Evolutionary conservation across 306 rosid genomes (phyloP).

Genomic region (Leucaena leucocephala): DNA sequence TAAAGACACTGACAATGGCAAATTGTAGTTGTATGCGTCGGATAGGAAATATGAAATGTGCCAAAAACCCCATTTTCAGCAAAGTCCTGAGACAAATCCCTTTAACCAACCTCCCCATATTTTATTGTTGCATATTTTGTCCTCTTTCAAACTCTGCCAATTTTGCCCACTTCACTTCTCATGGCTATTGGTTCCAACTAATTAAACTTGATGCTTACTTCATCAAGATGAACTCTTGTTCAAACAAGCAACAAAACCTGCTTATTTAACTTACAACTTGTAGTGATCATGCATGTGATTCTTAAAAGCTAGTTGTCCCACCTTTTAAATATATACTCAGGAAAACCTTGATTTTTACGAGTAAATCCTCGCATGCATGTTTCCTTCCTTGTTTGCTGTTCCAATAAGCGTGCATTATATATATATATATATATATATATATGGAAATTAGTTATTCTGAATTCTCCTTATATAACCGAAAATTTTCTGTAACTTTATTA

Average conservation of each 20-base stretch:
- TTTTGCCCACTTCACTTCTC: not conserved
- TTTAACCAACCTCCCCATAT: not conserved
- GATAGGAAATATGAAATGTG: not conserved
- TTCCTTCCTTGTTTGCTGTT: not conserved
- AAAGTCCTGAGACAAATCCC: not conserved
- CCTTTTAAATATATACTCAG: not conserved
- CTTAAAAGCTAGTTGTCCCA: not conserved
- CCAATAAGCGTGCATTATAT: not conserved
- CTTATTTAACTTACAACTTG: not conserved
- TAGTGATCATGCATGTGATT: not conserved
- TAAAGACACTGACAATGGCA: not conserved
- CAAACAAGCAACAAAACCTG: not conserved
- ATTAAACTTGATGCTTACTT: not conserved
- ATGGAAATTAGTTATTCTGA: not conserved
- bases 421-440: not conserved
- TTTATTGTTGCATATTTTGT: not conserved
- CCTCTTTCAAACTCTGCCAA: not conserved
- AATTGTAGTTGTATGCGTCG: not conserved
- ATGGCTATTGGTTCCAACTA: not conserved
- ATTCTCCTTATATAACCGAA: not conserved
- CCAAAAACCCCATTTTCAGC: not conserved
- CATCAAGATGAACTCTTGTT: not conserved
- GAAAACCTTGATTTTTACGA: not conserved
- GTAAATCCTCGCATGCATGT: not conserved
- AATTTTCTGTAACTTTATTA: not conserved